phyloP scores from a whole-genome alignment of 2,329 filamentous ascomycete genomes.

The Monosporascus sp. region DNA sequence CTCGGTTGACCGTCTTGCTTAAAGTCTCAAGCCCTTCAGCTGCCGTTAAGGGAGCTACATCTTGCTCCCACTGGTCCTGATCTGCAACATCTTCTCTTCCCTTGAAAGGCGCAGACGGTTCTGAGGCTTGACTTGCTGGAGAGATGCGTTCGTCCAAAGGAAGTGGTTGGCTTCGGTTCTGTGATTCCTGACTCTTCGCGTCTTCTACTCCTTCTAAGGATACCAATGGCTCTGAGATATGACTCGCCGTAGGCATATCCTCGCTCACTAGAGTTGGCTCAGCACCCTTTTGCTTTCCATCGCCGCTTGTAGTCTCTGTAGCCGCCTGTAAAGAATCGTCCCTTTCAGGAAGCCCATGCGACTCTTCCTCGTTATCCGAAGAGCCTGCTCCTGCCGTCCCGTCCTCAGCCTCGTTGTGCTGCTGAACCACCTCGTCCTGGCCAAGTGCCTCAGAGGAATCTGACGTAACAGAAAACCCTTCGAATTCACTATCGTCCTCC shows the following conservation, averaged over 20 bases:
- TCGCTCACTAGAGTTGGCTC: background rate
- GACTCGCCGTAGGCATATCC: background rate
- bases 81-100: conserved; percentile 2
- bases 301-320: background rate
- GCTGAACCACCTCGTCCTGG: background rate
- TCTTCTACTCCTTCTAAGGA: conserved; percentile 1
- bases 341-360: too few species aligned
- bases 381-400: conserved; percentile 12
- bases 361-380: conserved; percentile 16
- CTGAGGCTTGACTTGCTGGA: background rate
- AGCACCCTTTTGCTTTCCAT: too few species aligned
- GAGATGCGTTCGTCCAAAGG: background rate
- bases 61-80: conserved; percentile 1
- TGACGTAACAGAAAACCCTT: background rate
- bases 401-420: conserved; percentile 10
- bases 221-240: background rate
- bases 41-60: conserved; percentile 12
- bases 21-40: conserved; percentile 25
- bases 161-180: background rate
- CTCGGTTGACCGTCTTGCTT: conserved; percentile 11
- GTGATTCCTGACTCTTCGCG: conserved; percentile 3
- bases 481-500: background rate
- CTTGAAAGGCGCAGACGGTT: background rate
- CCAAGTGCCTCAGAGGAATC: background rate
- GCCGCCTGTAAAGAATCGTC: background rate